phyloP scores from a whole-genome alignment of 352 stramenopile species.

The Pythium aquatile region DNA sequence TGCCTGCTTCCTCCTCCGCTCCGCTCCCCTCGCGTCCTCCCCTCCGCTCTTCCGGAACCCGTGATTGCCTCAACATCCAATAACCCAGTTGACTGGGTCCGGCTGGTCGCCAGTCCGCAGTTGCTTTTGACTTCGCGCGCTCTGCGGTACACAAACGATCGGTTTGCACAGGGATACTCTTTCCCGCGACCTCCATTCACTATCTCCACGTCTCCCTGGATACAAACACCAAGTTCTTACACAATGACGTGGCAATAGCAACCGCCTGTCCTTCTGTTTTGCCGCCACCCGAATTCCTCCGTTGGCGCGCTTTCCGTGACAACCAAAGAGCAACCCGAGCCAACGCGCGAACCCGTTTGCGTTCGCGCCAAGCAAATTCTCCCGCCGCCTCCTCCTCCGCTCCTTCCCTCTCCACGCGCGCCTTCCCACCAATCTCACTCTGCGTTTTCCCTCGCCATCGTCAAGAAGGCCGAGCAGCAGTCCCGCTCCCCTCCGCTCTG shows the following conservation, averaged over 20 bases:
- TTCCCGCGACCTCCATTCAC: background rate
- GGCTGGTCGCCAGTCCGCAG: background rate
- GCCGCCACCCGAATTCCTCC: constrained; percentile 6
- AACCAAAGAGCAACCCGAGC: constrained; percentile 4
- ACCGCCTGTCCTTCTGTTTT: background rate
- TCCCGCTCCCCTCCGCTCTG: background rate
- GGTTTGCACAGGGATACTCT: constrained; percentile 2
- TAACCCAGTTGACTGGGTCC: background rate
- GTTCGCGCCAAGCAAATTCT: background rate
- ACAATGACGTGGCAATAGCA: constrained; percentile 6
- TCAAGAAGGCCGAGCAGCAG: background rate
- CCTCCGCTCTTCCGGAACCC: background rate
- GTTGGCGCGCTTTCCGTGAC: constrained; percentile 2
- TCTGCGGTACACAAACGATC: constrained; percentile 8
- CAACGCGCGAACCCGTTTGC: background rate
- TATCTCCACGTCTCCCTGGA: constrained; percentile 7
- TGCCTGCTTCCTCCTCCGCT: background rate
- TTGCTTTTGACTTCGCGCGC: constrained; percentile 1
- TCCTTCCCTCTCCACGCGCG: background rate
- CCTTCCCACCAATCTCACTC: constrained; percentile 8
- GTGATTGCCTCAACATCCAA: constrained; percentile 8
- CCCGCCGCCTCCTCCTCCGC: background rate
- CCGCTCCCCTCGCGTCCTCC: background rate
- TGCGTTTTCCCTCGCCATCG: constrained; percentile 14
- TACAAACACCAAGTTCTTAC: background rate